These are phyloP conservation scores for Croton laevigatus DNA, from an alignment of 441 rosid genomes.

Conservation along the genomic window DNA sequence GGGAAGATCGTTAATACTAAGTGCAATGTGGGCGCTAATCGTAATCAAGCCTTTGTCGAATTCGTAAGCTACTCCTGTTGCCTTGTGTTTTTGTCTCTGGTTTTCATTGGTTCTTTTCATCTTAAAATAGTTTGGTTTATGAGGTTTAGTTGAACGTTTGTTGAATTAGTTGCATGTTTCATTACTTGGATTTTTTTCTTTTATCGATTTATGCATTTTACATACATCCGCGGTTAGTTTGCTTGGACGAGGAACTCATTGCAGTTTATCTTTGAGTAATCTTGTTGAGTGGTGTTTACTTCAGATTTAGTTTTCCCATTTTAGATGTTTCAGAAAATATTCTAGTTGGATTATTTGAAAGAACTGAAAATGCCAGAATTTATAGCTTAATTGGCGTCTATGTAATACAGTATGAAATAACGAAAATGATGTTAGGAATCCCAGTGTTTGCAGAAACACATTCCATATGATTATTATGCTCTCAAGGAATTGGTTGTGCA, in stretches of 20 bases:
- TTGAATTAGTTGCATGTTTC: too few relatives aligned
- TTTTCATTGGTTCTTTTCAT: background rate
- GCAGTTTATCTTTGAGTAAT: background rate
- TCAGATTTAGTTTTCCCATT: background rate
- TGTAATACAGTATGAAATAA: too few relatives aligned
- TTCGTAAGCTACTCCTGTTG: slow-evolving; percentile 42
- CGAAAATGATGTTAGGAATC: too few relatives aligned
- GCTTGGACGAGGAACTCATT: too few relatives aligned
- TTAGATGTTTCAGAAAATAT: background rate
- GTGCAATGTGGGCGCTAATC: slow-evolving; percentile 79
- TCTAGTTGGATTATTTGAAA: background rate
- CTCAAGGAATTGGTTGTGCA: background rate
- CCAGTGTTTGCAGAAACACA: too few relatives aligned
- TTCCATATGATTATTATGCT: background rate
- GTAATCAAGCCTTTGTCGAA: slow-evolving; percentile 85
- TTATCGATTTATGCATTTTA: too few relatives aligned
- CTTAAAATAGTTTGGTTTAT: too few relatives aligned
- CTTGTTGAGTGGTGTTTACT: background rate
- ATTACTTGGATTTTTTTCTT: too few relatives aligned
- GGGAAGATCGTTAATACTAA: slow-evolving; percentile 97
- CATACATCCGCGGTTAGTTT: too few relatives aligned
- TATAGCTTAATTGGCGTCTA: background rate
- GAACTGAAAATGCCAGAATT: background rate
- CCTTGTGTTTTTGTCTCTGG: background rate
- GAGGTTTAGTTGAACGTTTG: too few relatives aligned